These are phyloP conservation scores for Solanum appendiculatum DNA, from an alignment of 257 asterid genomes.

Conservation along the genomic window DNA sequence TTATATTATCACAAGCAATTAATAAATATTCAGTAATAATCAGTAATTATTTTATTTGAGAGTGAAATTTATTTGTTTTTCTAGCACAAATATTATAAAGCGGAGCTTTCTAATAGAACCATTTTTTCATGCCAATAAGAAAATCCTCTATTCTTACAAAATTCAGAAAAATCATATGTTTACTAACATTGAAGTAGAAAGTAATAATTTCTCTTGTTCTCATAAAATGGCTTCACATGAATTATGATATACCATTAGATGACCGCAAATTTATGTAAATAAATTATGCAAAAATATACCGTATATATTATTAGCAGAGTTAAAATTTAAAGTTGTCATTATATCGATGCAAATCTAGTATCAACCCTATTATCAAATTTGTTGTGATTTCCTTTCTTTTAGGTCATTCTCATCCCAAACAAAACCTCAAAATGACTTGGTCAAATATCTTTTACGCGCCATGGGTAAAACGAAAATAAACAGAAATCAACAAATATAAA, in stretches of 20 bases:
- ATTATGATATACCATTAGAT: no score
- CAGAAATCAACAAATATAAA: not conserved
- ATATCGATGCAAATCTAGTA: not conserved
- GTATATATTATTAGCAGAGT: no score
- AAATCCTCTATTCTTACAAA: not conserved
- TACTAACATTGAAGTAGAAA: not conserved
- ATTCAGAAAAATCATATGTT: no score
- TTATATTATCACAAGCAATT: not conserved
- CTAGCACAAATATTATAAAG: not conserved
- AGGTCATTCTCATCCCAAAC: not conserved
- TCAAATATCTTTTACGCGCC: not conserved
- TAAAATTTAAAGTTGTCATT: no score
- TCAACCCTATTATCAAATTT: not conserved
- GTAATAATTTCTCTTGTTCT: no score
- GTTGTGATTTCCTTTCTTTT: not conserved
- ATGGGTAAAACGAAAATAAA: not conserved
- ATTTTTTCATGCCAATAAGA: no score
- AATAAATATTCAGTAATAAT: no score
- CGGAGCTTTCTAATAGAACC: no score
- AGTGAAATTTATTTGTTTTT: no score
- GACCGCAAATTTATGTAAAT: not conserved
- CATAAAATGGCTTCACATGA: not conserved
- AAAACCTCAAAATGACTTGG: not conserved
- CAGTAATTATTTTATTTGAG: no score
- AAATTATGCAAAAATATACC: no score